Evolutionary conservation across 257 asterid species (phyloP).

Genomic region (Gardenia jasminoides): DNA sequence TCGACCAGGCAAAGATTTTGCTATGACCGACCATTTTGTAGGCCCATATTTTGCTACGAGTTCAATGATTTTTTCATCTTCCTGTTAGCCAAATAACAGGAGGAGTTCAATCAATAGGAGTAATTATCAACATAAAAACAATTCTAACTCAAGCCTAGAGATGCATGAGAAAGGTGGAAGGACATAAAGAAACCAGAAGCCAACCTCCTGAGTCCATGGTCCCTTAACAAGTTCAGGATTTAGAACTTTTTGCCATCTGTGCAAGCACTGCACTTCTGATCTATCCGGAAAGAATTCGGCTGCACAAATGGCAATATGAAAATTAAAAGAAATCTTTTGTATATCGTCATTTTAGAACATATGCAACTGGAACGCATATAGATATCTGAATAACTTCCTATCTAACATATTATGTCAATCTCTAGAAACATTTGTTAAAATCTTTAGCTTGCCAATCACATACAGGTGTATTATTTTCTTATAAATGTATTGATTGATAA

Average conservation of each 20-base stretch:
- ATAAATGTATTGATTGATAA: not conserved
- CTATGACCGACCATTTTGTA: slow-evolving; percentile 94
- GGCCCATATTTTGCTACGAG: slow-evolving; percentile 92
- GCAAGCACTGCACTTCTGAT: slow-evolving; percentile 99
- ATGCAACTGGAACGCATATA: not conserved
- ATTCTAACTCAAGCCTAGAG: not conserved
- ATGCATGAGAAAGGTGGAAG: not conserved
- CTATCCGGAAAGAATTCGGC: slow-evolving; percentile 97
- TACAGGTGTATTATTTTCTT: not conserved
- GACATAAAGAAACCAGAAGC: slow-evolving; percentile 22
- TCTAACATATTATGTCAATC: not conserved
- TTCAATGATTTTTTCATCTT: slow-evolving; percentile 82
- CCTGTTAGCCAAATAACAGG: slow-evolving; percentile 48
- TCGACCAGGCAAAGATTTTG: slow-evolving; percentile 94
- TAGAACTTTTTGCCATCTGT: slow-evolving; percentile 99
- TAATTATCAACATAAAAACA: slow-evolving; percentile 17
- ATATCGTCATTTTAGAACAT: not conserved
- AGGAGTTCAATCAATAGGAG: not conserved
- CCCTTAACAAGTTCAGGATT: slow-evolving; percentile 99
- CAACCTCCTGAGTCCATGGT: slow-evolving; percentile 96
- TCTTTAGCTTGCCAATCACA: not conserved
- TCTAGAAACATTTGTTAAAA: not conserved
- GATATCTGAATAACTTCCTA: not conserved
- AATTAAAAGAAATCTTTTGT: slow-evolving; percentile 1
- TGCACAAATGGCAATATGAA: slow-evolving; percentile 33